Evolutionary conservation across 495 filamentous ascomycete species (phyloP).

Genomic region (Copromyces sp.): DNA sequence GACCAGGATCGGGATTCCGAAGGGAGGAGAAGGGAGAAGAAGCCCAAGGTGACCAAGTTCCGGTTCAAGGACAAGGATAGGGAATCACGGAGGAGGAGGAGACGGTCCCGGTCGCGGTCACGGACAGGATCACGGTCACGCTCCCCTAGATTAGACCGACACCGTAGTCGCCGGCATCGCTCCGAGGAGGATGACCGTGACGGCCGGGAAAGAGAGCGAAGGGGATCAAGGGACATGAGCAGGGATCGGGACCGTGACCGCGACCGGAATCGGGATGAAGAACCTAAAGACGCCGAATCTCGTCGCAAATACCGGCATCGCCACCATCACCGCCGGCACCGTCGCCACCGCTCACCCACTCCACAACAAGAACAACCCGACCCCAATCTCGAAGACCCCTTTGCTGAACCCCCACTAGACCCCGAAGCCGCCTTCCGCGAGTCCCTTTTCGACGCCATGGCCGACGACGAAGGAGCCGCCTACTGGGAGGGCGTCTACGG

Average conservation of each 20-base stretch:
- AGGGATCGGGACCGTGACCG: not conserved
- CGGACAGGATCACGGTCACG: constrained; percentile 5
- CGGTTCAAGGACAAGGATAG: constrained; percentile 44
- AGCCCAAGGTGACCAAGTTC: constrained; percentile 37
- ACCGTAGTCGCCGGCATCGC: constrained; percentile 14
- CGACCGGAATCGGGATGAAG: not conserved
- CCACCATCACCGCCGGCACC: constrained; percentile 10
- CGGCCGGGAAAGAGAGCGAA: not conserved
- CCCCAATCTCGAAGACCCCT: constrained; percentile 29
- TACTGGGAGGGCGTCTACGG: constrained; percentile 96
- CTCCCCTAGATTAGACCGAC: not conserved
- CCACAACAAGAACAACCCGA: constrained; percentile 18
- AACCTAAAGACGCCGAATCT: not conserved
- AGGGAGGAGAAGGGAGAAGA: not conserved
- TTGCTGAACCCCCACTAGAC: constrained; percentile 46
- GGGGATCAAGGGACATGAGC: not conserved
- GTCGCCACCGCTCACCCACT: constrained; percentile 19
- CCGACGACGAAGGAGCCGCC: constrained; percentile 89
- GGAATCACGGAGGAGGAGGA: not conserved
- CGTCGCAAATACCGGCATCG: constrained; percentile 16
- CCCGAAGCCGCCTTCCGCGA: constrained; percentile 74
- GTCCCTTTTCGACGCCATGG: constrained; percentile 97
- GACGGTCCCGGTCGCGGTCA: constrained; percentile 1
- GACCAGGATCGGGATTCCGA: not conserved
- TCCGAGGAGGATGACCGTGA: constrained; percentile 27